Base-by-base conservation (phyloP, 208 protist genomes). In the Crithidia thermophila region DNA sequence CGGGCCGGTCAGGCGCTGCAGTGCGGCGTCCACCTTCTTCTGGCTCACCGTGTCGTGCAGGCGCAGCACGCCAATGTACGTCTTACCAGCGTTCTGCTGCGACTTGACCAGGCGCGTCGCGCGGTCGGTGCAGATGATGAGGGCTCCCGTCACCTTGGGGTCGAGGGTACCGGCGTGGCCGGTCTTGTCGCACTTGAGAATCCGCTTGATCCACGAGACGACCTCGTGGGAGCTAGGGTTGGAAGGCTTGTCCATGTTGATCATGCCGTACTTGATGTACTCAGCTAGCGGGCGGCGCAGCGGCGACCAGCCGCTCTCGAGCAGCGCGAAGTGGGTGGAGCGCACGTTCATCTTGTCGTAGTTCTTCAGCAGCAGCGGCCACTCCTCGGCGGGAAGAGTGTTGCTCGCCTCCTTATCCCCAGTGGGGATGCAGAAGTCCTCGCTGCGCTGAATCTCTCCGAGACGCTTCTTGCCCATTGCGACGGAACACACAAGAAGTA, bases 141-240 rank as follows among this genome's bases (percentile, higher is more conserved):
- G 87, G 60, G 94, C 98, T 27, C 99, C 99, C 25, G 99, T 99
- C 11, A 99, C 97, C 73, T 98, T 99, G 8, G 99, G 99, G 89
- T 99, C 99, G 1, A 99, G 90, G 5, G 99, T 99, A 64, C 99
- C 99, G 47, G 87, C 93, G 88, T 99, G 99, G 42, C 99, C 99
- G 43, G 99, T 99, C 86, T 99, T 99, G 47, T 99, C 98, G 71
- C 85, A 91, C 64, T 89, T 94, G 7, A 99, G 79, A 72, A 99
- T 99, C 4, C 97, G 87, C 66, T 98, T 98, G 59, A 99, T 96
- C 99, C 99, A 99, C 4, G 99, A 98, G 18, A 99, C 99, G 67
- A 99, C 98, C 86, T 99, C 99, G 81, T 99, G 99, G 49, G 98
- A 99, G 42, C 98, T 99, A 72, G 99, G 99, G 78, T 99, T 99